These are phyloP conservation scores for Acephala macrosclerotiorum DNA, from an alignment of 2,329 filamentous ascomycete species.

Conservation along the genomic window DNA sequence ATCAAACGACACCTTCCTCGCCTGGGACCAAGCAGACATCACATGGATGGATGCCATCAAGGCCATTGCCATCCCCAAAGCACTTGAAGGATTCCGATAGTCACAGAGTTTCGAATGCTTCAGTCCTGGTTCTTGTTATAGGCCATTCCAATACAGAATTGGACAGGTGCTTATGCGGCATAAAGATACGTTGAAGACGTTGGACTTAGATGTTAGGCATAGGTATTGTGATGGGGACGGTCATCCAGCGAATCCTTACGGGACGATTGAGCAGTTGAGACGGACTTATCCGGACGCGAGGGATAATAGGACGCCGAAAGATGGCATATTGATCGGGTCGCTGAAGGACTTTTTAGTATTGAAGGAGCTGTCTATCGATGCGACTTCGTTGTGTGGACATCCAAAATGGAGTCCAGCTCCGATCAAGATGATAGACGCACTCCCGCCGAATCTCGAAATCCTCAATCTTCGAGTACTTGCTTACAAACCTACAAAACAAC, in stretches of 20 bases:
- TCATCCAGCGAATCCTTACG: slow-evolving; percentile 15
- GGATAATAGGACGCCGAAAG: not conserved
- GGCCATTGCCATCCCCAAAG: slow-evolving; percentile 17
- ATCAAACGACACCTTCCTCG: slow-evolving; percentile 23
- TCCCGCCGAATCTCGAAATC: slow-evolving; percentile 16
- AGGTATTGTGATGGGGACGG: slow-evolving; percentile 1
- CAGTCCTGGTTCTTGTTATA: slow-evolving; percentile 9
- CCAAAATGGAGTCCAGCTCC: slow-evolving; percentile 17
- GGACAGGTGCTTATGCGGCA: slow-evolving; percentile 15
- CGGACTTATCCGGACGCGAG: not conserved
- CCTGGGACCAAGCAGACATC: slow-evolving; percentile 25
- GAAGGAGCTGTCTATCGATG: slow-evolving; percentile 25
- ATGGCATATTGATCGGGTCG: slow-evolving; percentile 24
- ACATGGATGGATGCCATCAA: slow-evolving; percentile 5
- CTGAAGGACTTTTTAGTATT: slow-evolving; percentile 18
- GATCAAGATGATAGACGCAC: slow-evolving; percentile 14
- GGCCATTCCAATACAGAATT: slow-evolving; percentile 18
- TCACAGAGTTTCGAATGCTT: slow-evolving; percentile 7
- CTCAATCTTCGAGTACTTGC: slow-evolving; percentile 15
- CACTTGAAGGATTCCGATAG: slow-evolving; percentile 23
- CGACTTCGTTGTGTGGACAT: slow-evolving; percentile 24
- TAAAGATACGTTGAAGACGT: slow-evolving; percentile 13
- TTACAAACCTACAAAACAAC: not conserved
- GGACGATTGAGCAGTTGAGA: slow-evolving; percentile 9
- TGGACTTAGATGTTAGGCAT: slow-evolving; percentile 25